Evolutionary conservation across 768 basidiomycete genomes (phyloP).

Genomic region (Leccinum olivaceopallidum): DNA sequence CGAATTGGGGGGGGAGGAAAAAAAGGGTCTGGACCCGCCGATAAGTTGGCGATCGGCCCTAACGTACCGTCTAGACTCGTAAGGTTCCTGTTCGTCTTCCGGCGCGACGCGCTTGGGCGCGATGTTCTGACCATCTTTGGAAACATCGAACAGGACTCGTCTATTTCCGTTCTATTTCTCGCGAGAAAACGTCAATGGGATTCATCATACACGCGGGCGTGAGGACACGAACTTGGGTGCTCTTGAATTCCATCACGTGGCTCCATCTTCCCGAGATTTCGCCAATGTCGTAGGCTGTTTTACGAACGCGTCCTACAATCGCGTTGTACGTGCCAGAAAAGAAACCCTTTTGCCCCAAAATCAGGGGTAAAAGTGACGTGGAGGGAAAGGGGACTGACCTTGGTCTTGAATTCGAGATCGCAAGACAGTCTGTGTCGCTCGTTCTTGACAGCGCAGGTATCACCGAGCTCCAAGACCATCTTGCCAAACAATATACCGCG

Average conservation of each 20-base stretch:
- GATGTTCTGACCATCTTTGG: constrained; percentile 69
- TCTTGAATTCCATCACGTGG: constrained; percentile 83
- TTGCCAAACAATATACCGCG: constrained; percentile 86
- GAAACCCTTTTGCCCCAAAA: constrained; percentile 63
- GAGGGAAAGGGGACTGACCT: constrained; percentile 47
- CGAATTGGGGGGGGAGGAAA: background rate
- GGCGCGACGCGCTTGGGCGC: constrained; percentile 84
- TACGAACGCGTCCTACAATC: constrained; percentile 77
- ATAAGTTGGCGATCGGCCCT: background rate
- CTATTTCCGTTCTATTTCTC: constrained; percentile 57
- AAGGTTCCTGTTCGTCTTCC: constrained; percentile 83
- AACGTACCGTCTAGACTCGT: constrained; percentile 82
- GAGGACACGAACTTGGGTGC: constrained; percentile 50
- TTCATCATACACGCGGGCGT: background rate
- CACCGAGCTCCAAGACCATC: constrained; percentile 96
- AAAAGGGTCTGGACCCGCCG: background rate
- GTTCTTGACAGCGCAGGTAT: constrained; percentile 83
- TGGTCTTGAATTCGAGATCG: constrained; percentile 97
- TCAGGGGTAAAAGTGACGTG: background rate
- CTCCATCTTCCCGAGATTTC: constrained; percentile 93
- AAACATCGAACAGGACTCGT: constrained; percentile 82
- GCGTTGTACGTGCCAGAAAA: constrained; percentile 97
- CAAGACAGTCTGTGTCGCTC: constrained; percentile 70
- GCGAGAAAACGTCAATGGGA: background rate
- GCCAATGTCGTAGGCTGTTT: constrained; percentile 64